Evolutionary conservation across 2,329 filamentous ascomycete genomes (phyloP).

Genomic region (Paecilomyces niveus): DNA sequence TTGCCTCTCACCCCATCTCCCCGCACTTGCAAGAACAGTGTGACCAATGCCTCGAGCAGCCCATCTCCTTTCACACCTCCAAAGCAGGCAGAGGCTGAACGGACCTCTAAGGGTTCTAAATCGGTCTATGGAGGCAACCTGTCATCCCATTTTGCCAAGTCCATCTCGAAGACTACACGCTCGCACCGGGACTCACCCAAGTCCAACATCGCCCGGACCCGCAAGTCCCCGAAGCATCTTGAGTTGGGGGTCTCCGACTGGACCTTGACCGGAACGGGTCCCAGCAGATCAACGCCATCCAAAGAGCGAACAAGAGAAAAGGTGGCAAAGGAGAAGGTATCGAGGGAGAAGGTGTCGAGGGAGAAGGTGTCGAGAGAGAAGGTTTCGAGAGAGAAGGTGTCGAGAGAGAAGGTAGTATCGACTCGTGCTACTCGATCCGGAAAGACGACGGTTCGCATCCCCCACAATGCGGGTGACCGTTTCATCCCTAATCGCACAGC

Average conservation of each 20-base stretch:
- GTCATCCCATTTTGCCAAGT: conserved; percentile 69
- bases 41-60: conserved; percentile 43
- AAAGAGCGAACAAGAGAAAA: conserved; percentile 38
- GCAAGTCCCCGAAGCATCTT: conserved; percentile 73
- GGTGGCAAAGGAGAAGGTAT: not conserved
- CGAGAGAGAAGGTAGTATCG: conserved; percentile 48
- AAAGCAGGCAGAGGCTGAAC: conserved; percentile 47
- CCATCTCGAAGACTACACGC: conserved; percentile 35
- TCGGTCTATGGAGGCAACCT: conserved; percentile 77
- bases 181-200: conserved; percentile 83
- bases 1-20: conserved; percentile 94
- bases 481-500: conserved; percentile 93
- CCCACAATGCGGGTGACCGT: conserved; percentile 70
- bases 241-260: conserved; percentile 93
- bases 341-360: not conserved
- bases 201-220: conserved; percentile 71
- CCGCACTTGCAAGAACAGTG: conserved; percentile 48
- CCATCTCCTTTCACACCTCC: conserved; percentile 73
- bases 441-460: conserved; percentile 68
- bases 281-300: conserved; percentile 47
- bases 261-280: conserved; percentile 76
- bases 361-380: conserved; percentile 16
- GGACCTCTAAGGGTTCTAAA: conserved; percentile 50
- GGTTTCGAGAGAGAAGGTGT: no score
- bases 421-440: conserved; percentile 36